Conservation (phyloP, 2,329 filamentous ascomycete species). For the Helotiales sp. region DNA sequence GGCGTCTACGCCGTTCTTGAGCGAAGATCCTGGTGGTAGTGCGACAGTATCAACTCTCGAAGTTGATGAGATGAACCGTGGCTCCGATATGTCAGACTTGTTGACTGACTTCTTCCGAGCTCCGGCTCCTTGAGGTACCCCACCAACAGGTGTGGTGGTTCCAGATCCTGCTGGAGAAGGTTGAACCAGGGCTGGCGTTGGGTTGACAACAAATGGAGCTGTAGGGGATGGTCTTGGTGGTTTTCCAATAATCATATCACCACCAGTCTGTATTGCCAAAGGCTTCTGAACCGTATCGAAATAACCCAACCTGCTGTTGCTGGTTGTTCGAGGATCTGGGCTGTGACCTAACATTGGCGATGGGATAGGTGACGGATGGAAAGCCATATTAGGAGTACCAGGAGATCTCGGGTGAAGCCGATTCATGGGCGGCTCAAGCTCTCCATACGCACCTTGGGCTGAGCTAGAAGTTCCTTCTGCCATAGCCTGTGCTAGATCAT, state of each 20-base stretch:
- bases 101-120: conserved; percentile 34
- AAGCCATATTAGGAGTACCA: conserved; percentile 18
- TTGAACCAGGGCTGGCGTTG: conserved; percentile 30
- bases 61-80: conserved; percentile 34
- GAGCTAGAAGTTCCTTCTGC: conserved; percentile 26
- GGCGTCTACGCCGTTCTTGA: conserved; percentile 30
- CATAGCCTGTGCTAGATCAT: conserved; percentile 32
- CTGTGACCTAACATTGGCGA: conserved; percentile 24
- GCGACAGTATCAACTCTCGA: conserved; percentile 34
- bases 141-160: conserved; percentile 23
- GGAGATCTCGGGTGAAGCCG: conserved; percentile 28
- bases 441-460: conserved; percentile 24
- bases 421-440: conserved; percentile 25
- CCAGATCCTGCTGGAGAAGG: conserved; percentile 24
- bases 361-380: conserved; percentile 28
- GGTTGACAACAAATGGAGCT: conserved; percentile 32
- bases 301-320: conserved; percentile 32
- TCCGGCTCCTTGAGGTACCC: conserved; percentile 11
- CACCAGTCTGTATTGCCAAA: conserved; percentile 21
- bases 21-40: conserved; percentile 31
- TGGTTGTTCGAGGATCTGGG: conserved; percentile 22
- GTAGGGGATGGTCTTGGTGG: conserved; percentile 34
- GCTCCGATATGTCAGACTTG: conserved; percentile 37
- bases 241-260: conserved; percentile 22
- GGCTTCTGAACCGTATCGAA: conserved; percentile 28